Conservation (phyloP, 768 basidiomycete genomes). For the Serendipita sp. region DNA sequence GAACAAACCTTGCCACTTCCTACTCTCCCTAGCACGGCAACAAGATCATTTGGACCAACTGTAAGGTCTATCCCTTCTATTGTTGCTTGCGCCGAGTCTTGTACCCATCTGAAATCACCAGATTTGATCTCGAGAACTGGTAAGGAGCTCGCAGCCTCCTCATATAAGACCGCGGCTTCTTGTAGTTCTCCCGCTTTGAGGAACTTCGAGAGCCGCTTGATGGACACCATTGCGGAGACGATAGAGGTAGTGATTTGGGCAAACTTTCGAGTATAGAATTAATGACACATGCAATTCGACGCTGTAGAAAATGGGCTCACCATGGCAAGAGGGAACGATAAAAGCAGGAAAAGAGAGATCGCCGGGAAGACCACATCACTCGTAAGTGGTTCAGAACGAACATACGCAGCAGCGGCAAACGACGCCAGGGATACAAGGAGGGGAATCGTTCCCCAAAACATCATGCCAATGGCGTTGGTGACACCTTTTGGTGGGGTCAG, state of each 20-base stretch:
- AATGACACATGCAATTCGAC: background rate
- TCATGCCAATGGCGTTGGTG: constrained; percentile 46
- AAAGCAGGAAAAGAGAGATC: constrained; percentile 75
- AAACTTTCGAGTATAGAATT: constrained; percentile 28
- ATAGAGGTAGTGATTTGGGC: constrained; percentile 61
- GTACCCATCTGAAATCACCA: constrained; percentile 72
- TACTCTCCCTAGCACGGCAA: constrained; percentile 77
- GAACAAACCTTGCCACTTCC: constrained; percentile 67
- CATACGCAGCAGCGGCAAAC: constrained; percentile 53
- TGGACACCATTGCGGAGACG: constrained; percentile 75
- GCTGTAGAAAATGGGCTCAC: constrained; percentile 25
- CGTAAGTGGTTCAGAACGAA: constrained; percentile 55
- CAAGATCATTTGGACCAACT: constrained; percentile 68
- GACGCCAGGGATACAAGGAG: constrained; percentile 64
- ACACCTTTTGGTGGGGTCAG: background rate
- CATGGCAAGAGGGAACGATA: constrained; percentile 78
- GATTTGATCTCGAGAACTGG: constrained; percentile 49
- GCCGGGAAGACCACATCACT: constrained; percentile 92
- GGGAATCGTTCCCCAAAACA: constrained; percentile 33
- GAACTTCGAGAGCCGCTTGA: constrained; percentile 62
- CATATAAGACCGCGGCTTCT: constrained; percentile 38
- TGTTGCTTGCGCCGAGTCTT: constrained; percentile 31
- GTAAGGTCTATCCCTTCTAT: constrained; percentile 64
- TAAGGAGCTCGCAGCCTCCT: constrained; percentile 17
- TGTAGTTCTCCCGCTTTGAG: constrained; percentile 70